Base-by-base conservation (phyloP, 1,284 basidiomycete genomes). In the Cryptococcus floricola region DNA sequence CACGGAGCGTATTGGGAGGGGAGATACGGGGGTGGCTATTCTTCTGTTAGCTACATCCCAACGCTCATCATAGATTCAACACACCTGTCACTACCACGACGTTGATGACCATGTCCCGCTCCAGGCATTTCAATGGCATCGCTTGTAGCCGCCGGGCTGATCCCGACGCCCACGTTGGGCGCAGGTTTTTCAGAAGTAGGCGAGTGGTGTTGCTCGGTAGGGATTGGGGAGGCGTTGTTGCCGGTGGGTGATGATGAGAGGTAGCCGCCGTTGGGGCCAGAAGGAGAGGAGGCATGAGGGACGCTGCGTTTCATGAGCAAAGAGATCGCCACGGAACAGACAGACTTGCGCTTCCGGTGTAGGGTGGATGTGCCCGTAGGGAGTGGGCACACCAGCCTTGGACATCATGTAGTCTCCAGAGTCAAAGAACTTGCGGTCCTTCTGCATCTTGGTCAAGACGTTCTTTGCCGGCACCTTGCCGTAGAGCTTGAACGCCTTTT, bases 371-470 rank as follows among this genome's bases (percentile, higher is more conserved):
- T 91, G 96, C 43, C 93, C 93, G 50, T 95, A 90, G 14, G 86
- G 84, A 47, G 91, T 87, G 23, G 88, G 59, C 42, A 90, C 88
- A 37, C 94, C 93, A 4, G 93, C 94, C 78, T 97, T 96, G 54
- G 91, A 93, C 66, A 97, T 82, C 51, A 92, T 92, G 73, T 97
- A 97, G 77, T 97, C 93, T 61, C 94, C 94, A 58, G 94, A 97
- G 78, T 97, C 93, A 76, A 97, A 97, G 80, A 91, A 97, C 77
- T 96, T 96, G 71, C 93, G 89, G 76, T 96, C 93, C 91, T 92
- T 95, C 77, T 93, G 89, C 86, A 94, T 92, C 81, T 93, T 95
- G 71, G 84, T 89, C 63, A 96, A 82, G 50, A 89, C 80, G 76
- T 91, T 94, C 85, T 96, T 96, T 16, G 85, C 86, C 16, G 94